Evolutionary conservation across 2,329 filamentous ascomycete genomes (phyloP), one percentile per base, ranked within the genome.

Genomic region (Aureobasidium sp.): DNA sequence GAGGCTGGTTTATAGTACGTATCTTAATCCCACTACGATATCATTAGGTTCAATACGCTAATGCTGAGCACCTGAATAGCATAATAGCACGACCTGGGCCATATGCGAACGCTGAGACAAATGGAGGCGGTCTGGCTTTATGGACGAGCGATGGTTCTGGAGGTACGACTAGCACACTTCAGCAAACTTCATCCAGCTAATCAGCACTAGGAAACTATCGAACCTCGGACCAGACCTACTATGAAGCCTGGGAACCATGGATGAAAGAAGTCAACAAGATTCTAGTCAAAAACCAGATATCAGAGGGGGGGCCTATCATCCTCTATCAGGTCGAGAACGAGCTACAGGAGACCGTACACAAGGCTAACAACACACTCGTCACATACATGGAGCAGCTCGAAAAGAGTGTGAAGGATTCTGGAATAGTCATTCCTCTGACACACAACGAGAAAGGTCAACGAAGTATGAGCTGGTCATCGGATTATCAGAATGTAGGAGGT

Each of bases 101-200:
- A 0, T 87, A 87, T 62, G 79, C 85, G 62, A 87, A 87, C 64
- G 85, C 84, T 1, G 85, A 87, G 68, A 77, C 83, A 3, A 85
- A 81, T 64, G 64, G 80, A 1, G 85, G 85, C 36, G 85, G 85
- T 0, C 83, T 85, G 62, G 83, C 85, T 0, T 73, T 84, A 1
- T 87, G 84, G 83, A 70, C 84, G 6, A 86, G 29, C 16, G 86
- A 84, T 0, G 84, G 83, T 47, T 82, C 76, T 30, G 83, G 83
- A 54, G 83, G 83, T 2, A 67, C 11, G 30, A 7, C 11, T 36
- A 7, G 6, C 32, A 10, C 21, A 10, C n/a, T 7, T 36, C 27
- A 27, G 21, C 21, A 44, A 5, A 11, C 5, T 9, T 3, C 2
- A 32, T 32, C 9, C 6, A 41, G 15, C 42, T 58, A 4, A 58